Conservation (phyloP, 2,329 filamentous ascomycete genomes). For the Endothia cerciana region DNA sequence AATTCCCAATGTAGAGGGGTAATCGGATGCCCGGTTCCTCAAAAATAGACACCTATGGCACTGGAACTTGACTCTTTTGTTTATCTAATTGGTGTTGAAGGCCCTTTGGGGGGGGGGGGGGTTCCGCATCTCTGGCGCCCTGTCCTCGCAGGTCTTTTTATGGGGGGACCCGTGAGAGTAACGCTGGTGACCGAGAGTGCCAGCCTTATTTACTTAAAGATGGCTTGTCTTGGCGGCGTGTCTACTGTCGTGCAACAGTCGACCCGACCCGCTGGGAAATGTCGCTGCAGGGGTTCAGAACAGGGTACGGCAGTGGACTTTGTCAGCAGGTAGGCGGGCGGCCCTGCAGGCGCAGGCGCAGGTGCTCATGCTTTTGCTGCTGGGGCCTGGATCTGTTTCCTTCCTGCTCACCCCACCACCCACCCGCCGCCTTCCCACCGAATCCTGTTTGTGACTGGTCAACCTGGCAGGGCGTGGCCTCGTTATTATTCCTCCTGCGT, state of each 20-base stretch:
- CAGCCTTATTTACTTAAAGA: neutral
- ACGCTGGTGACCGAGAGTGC: too few species aligned
- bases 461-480: neutral
- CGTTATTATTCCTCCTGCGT: neutral
- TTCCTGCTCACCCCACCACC: neutral
- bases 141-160: too few species aligned
- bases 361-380: neutral
- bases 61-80: too few species aligned
- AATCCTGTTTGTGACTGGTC: neutral
- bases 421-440: neutral
- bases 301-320: too few species aligned
- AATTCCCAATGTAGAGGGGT: too few species aligned
- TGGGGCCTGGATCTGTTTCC: neutral
- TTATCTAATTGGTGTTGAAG: too few species aligned
- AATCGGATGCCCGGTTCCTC: too few species aligned
- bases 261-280: conserved; percentile 6
- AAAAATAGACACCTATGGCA: too few species aligned
- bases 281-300: conserved; percentile 1
- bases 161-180: too few species aligned
- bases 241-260: conserved; percentile 9
- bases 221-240: conserved; percentile 1
- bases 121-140: too few species aligned
- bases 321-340: neutral
- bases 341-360: conserved; percentile 5
- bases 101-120: too few species aligned